Conservation (phyloP, 345 rosid genomes). For the Rhodomyrtus tomentosa region DNA sequence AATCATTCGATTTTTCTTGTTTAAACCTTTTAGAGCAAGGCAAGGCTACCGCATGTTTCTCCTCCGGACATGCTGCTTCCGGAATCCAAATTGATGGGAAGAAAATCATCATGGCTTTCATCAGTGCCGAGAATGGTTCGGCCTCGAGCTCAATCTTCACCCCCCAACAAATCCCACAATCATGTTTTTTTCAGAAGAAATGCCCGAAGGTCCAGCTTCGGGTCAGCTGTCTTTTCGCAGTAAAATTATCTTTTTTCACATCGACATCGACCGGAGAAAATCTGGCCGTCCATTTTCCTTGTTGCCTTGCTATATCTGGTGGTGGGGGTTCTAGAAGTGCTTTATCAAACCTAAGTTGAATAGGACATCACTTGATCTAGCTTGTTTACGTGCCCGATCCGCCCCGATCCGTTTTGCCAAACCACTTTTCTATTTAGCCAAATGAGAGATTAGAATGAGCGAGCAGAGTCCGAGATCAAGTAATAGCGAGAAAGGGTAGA, state of each 20-base stretch:
- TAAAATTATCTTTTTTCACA: background rate
- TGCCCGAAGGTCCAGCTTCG: background rate
- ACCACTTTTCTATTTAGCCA: too few species aligned
- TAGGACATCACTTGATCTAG: background rate
- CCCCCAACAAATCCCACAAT: background rate
- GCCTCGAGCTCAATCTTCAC: background rate
- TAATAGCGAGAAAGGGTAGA: too few species aligned
- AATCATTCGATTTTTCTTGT: background rate
- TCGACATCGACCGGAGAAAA: background rate
- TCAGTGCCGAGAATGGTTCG: background rate
- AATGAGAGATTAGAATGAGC: too few species aligned
- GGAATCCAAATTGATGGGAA: background rate
- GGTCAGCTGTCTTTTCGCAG: background rate
- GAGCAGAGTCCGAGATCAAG: too few species aligned
- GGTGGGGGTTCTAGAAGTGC: background rate
- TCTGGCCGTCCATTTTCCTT: background rate
- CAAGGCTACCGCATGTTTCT: background rate
- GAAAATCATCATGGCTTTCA: background rate
- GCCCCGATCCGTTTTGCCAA: too few species aligned
- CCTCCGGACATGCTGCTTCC: background rate
- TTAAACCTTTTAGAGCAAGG: background rate
- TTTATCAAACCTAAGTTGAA: background rate
- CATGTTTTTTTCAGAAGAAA: background rate
- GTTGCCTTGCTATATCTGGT: background rate
- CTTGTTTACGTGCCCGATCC: too few species aligned